phyloP scores from a whole-genome alignment of 1,284 basidiomycete genomes.

The Ustilago bromivora region DNA sequence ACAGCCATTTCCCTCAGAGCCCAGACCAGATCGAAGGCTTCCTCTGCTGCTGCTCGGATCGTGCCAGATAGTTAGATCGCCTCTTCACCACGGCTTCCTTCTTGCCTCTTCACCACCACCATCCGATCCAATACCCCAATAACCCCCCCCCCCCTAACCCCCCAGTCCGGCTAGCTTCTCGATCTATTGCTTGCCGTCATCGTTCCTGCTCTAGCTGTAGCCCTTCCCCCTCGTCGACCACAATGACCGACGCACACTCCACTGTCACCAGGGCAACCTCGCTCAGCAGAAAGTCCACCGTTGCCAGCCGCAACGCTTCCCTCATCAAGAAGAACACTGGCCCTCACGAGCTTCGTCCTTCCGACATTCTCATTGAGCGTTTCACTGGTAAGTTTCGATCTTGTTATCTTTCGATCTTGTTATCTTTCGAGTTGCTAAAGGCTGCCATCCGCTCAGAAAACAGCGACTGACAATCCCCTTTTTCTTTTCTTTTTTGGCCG shows the following conservation, averaged over 20 bases:
- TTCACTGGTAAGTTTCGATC: conserved; percentile 65
- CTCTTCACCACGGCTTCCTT: background rate
- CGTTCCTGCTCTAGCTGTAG: conserved; percentile 5
- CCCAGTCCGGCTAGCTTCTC: conserved; percentile 16
- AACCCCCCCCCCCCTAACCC: too few species aligned
- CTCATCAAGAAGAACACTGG: conserved; percentile 72
- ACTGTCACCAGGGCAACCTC: conserved; percentile 66
- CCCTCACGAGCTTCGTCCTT: conserved; percentile 86
- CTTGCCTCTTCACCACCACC: conserved; percentile 28
- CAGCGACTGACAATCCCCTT: conserved; percentile 4
- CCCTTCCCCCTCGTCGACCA: conserved; percentile 28
- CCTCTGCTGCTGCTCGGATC: conserved; percentile 1
- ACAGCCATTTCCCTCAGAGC: background rate
- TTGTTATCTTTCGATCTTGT: background rate
- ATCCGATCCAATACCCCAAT: conserved; percentile 29
- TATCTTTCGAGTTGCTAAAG: background rate
- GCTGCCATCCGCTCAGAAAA: background rate
- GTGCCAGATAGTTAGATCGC: background rate
- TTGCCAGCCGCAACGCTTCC: conserved; percentile 70
- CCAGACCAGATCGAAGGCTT: conserved; percentile 2
- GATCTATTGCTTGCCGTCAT: conserved; percentile 7
- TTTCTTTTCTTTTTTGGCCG: background rate
- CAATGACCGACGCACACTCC: conserved; percentile 67
- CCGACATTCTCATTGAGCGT: conserved; percentile 96
- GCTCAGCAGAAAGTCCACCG: conserved; percentile 68